These are phyloP conservation scores for Sporothrix variecibatus DNA, from an alignment of 2,329 filamentous ascomycete species.

Conservation along the genomic window DNA sequence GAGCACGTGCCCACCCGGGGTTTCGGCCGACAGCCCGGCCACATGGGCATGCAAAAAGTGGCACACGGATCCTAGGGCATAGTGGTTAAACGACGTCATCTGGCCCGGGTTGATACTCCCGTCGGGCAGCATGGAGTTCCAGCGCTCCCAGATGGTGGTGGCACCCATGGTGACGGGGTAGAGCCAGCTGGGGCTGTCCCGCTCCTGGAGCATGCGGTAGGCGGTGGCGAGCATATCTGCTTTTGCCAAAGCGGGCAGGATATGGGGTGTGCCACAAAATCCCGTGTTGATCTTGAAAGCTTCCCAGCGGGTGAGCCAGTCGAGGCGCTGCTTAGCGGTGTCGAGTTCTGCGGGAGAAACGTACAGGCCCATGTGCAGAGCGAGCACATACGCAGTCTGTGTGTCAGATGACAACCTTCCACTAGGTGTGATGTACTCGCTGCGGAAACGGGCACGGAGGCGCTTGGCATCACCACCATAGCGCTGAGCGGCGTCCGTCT, in stretches of 20 bases:
- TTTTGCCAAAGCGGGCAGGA: slow-evolving; percentile 27
- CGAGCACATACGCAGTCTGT: not conserved
- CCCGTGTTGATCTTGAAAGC: slow-evolving; percentile 32
- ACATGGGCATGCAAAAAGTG: slow-evolving; percentile 41
- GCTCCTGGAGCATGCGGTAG: slow-evolving; percentile 41
- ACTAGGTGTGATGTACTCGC: not conserved
- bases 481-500: not conserved
- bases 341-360: not conserved
- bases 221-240: slow-evolving; percentile 30
- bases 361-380: not conserved
- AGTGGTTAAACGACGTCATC: slow-evolving; percentile 48
- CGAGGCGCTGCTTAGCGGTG: slow-evolving; percentile 25
- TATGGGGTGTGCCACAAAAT: slow-evolving; percentile 34
- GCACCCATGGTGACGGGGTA: slow-evolving; percentile 44
- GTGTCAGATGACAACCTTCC: not conserved
- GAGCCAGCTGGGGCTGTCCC: slow-evolving; percentile 39
- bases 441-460: not conserved
- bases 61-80: slow-evolving; percentile 44
- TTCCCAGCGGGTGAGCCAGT: slow-evolving; percentile 28
- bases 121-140: slow-evolving; percentile 44
- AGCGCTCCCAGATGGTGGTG: slow-evolving; percentile 47
- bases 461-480: not conserved
- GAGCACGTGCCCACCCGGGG: slow-evolving; percentile 31
- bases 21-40: not conserved
- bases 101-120: slow-evolving; percentile 42